Percentiles rank a stretch among this genome's conserved stretches.
phyloP scores from a whole-genome alignment of 192 early-diverging fungal genomes.

The Rhizoclosmatium sp. region DNA sequence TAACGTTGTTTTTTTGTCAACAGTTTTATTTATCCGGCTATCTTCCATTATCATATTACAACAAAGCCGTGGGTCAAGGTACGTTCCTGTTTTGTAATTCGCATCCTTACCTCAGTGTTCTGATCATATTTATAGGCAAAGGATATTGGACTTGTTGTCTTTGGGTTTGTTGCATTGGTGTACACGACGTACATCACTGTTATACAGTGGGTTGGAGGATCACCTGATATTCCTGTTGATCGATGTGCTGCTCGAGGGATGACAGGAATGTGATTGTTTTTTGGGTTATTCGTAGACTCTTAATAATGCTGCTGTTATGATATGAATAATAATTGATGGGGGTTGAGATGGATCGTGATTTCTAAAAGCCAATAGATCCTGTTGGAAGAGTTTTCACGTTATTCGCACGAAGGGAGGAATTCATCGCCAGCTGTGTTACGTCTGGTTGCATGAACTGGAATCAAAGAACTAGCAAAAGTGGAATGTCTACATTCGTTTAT shows the following conservation, averaged over 20 bases:
- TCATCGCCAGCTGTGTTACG: too few species aligned
- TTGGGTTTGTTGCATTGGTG: slow-evolving; percentile 75
- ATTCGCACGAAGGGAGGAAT: too few species aligned
- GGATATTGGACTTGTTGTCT: slow-evolving; percentile 61
- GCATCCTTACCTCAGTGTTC: not conserved
- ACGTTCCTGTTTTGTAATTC: not conserved
- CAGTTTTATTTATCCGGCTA: slow-evolving; percentile 85
- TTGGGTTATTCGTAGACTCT: too few species aligned
- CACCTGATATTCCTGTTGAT: slow-evolving; percentile 56
- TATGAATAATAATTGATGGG: too few species aligned
- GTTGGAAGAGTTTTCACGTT: too few species aligned
- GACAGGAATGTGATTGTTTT: not conserved
- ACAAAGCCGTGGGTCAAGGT: slow-evolving; percentile 39
- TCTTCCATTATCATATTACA: slow-evolving; percentile 76
- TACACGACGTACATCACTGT: slow-evolving; percentile 87
- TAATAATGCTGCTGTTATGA: too few species aligned
- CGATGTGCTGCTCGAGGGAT: slow-evolving; percentile 40
- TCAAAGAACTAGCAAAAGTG: too few species aligned
- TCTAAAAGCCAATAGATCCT: too few species aligned
- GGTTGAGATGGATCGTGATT: too few species aligned
- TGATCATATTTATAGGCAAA: slow-evolving; percentile 28
- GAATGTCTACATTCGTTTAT: too few species aligned
- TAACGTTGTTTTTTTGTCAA: slow-evolving; percentile 1
- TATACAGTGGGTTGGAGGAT: slow-evolving; percentile 62
- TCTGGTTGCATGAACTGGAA: too few species aligned